A percentile compares a stretch with the other conserved stretches of the same genome.
Evolutionary conservation across 1,284 basidiomycete species (phyloP).

Genomic region (Coniferiporia sulphurascens): DNA sequence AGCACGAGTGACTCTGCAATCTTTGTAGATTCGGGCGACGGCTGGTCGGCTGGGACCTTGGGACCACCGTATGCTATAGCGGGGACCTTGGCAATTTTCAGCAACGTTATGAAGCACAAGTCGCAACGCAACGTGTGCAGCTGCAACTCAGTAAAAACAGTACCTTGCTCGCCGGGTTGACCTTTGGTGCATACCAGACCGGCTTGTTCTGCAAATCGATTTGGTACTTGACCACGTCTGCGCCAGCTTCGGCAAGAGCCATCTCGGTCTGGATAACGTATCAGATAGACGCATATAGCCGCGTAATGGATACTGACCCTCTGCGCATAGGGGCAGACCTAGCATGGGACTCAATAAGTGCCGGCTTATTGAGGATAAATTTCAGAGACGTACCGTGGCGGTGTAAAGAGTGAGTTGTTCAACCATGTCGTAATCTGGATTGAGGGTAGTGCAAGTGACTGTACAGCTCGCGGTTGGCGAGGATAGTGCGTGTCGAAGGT

Average conservation of each 20-base stretch:
- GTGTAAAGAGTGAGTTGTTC: conserved; percentile 44
- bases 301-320: conserved; percentile 31
- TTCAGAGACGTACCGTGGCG: conserved; percentile 34
- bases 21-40: conserved; percentile 52
- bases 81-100: conserved; percentile 36
- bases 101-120: neutral
- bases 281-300: conserved; percentile 3
- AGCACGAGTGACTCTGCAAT: conserved; percentile 59
- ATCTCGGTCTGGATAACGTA: conserved; percentile 41
- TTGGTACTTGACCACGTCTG: conserved; percentile 42
- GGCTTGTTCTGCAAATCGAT: conserved; percentile 62
- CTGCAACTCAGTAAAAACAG: conserved; percentile 17
- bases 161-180: conserved; percentile 63
- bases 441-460: neutral
- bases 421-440: neutral
- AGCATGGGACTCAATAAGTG: neutral
- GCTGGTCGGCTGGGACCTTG: conserved; percentile 42
- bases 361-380: too few relatives aligned
- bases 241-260: conserved; percentile 51
- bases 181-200: conserved; percentile 53
- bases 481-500: neutral
- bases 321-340: conserved; percentile 47
- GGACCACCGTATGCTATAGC: conserved; percentile 57
- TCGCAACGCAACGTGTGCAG: conserved; percentile 8
- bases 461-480: neutral